Conservation (phyloP, 78 protist genomes). For the Dictyostelium brefeldianum region DNA sequence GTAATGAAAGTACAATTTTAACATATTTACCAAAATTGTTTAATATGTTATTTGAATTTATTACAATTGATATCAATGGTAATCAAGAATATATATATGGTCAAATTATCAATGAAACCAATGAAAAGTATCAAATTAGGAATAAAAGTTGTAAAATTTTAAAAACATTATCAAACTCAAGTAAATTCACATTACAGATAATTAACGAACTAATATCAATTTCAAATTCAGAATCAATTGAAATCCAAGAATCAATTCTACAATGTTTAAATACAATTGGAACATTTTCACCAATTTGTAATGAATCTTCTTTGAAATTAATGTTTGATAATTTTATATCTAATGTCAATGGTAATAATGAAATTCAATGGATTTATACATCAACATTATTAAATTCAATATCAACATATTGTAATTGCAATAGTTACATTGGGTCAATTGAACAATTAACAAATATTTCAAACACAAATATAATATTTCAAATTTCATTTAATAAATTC, state of each 20-base stretch:
- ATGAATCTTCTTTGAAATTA: neutral
- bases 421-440: neutral
- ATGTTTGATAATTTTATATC: neutral
- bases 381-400: neutral
- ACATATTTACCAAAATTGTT: neutral
- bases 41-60: neutral
- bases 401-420: neutral
- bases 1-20: neutral
- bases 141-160: neutral
- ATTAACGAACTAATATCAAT: too few species aligned
- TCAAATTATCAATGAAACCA: neutral
- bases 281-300: neutral
- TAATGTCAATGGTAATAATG: neutral
- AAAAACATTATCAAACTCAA: neutral
- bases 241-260: neutral
- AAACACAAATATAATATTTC: neutral
- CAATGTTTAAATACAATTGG: constrained; percentile 7
- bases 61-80: neutral
- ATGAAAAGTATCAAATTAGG: neutral
- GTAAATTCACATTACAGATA: neutral
- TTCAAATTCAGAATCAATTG: neutral
- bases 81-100: neutral
- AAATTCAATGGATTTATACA: neutral
- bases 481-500: neutral
- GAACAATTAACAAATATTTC: neutral